These are phyloP conservation scores for Cladophialophora psammophila DNA, from an alignment of 2,329 filamentous ascomycete genomes.

Conservation along the genomic window DNA sequence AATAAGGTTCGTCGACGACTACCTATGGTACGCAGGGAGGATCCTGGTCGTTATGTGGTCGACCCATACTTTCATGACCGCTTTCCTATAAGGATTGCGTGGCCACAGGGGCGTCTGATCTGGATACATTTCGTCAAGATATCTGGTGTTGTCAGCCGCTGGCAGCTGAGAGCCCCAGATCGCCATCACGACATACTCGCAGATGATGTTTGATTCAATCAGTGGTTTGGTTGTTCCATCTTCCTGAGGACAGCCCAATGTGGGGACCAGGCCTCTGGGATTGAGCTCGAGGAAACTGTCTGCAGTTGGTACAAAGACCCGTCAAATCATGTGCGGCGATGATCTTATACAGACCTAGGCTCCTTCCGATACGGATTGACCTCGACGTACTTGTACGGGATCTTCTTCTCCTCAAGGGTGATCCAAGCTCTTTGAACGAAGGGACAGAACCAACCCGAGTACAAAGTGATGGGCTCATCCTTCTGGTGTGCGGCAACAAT, in stretches of 20 bases:
- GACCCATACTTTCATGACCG: conserved; percentile 74
- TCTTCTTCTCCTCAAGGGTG: conserved; percentile 73
- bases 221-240: conserved; percentile 60
- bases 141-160: conserved; percentile 6
- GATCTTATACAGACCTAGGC: conserved; percentile 27
- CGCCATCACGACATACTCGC: conserved; percentile 63
- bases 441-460: conserved; percentile 77
- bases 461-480: conserved; percentile 63
- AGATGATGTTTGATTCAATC: conserved; percentile 75
- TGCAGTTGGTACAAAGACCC: conserved; percentile 48
- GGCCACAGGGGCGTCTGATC: conserved; percentile 65
- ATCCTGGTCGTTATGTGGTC: conserved; percentile 74
- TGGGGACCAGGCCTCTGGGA: conserved; percentile 77
- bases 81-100: conserved; percentile 67
- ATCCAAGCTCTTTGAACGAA: conserved; percentile 76
- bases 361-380: conserved; percentile 79
- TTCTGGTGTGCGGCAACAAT: conserved; percentile 47
- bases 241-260: conserved; percentile 53
- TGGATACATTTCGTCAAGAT: conserved; percentile 72
- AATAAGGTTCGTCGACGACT: not conserved
- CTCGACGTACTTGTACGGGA: conserved; percentile 77
- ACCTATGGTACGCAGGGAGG: conserved; percentile 72
- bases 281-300: conserved; percentile 71
- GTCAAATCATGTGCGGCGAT: conserved; percentile 38
- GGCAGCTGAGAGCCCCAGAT: not conserved